Percentiles rank a stretch among this genome's conserved stretches.
Conservation (phyloP, 2,329 filamentous ascomycete genomes). For the Microdochium bolleyi region DNA sequence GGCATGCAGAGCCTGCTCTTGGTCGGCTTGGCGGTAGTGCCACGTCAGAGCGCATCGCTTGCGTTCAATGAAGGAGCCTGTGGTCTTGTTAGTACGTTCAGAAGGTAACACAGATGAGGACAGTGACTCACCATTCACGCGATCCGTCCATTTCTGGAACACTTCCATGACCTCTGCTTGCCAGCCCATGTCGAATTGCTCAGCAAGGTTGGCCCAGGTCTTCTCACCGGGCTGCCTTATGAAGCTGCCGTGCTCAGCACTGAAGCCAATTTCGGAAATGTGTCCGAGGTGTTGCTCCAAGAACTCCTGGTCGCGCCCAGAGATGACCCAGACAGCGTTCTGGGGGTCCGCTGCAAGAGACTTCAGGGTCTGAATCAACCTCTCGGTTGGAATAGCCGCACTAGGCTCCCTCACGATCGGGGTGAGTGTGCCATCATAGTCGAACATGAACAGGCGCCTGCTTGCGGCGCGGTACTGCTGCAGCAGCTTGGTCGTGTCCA, state of each 20-base stretch:
- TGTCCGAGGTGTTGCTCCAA: conserved; percentile 87
- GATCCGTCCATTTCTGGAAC: conserved; percentile 84
- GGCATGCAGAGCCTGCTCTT: conserved; percentile 74
- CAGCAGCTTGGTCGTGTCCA: conserved; percentile 68
- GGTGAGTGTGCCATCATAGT: conserved; percentile 95
- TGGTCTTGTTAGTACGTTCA: conserved; percentile 4
- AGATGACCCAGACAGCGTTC: conserved; percentile 98
- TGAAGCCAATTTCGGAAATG: conserved; percentile 82
- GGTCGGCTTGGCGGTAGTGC: conserved; percentile 92
- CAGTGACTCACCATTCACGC: conserved; percentile 60
- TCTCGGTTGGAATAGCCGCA: conserved; percentile 79
- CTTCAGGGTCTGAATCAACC: conserved; percentile 72
- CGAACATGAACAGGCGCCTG: conserved; percentile 92
- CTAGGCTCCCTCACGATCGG: conserved; percentile 90
- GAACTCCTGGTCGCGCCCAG: conserved; percentile 87
- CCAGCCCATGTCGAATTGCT: conserved; percentile 86
- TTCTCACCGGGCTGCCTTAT: conserved; percentile 71
- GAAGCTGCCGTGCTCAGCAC: conserved; percentile 94
- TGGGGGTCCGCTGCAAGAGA: conserved; percentile 68
- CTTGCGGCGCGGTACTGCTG: conserved; percentile 65
- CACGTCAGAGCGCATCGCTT: conserved; percentile 94
- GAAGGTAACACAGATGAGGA: neutral
- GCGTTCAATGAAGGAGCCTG: conserved; percentile 84
- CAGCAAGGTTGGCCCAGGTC: conserved; percentile 83
- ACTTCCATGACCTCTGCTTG: conserved; percentile 75